These are phyloP conservation scores for Pulveroboletus sp. DNA, from an alignment of 1,284 basidiomycete species.

Conservation along the genomic window DNA sequence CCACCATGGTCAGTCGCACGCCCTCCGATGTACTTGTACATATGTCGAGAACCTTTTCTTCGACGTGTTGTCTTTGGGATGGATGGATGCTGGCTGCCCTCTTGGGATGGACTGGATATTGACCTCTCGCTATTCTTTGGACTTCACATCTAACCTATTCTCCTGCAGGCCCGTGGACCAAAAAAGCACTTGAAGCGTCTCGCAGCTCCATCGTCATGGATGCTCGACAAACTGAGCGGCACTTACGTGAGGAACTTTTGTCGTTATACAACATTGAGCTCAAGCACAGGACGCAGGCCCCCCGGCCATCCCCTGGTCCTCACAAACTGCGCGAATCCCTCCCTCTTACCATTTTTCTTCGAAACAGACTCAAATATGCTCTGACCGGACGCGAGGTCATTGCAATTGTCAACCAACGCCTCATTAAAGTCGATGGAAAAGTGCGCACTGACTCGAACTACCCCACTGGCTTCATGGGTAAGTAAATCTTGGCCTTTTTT, in stretches of 20 bases:
- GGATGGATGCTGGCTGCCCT: slow-evolving; percentile 24
- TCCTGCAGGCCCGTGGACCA: slow-evolving; percentile 87
- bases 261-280: neutral
- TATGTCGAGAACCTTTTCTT: neutral
- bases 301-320: slow-evolving; percentile 95
- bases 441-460: slow-evolving; percentile 97
- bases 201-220: slow-evolving; percentile 97
- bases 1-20: slow-evolving; percentile 30
- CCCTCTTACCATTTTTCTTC: slow-evolving; percentile 91
- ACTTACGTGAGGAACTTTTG: slow-evolving; percentile 74
- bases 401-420: slow-evolving; percentile 91
- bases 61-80: slow-evolving; percentile 2
- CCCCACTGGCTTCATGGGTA: slow-evolving; percentile 97
- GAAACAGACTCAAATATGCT: slow-evolving; percentile 99
- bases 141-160: slow-evolving; percentile 16
- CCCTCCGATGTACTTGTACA: neutral
- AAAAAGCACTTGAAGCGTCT: slow-evolving; percentile 99
- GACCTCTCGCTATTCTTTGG: neutral
- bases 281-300: slow-evolving; percentile 55
- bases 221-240: slow-evolving; percentile 98
- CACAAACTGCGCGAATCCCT: slow-evolving; percentile 99
- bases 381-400: slow-evolving; percentile 95
- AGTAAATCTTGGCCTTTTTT: slow-evolving; percentile 27
- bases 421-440: slow-evolving; percentile 99
- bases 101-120: slow-evolving; percentile 23